These are phyloP conservation scores for Neopestalotiopsis clavispora DNA, from an alignment of 2,329 filamentous ascomycete genomes.

Conservation along the genomic window DNA sequence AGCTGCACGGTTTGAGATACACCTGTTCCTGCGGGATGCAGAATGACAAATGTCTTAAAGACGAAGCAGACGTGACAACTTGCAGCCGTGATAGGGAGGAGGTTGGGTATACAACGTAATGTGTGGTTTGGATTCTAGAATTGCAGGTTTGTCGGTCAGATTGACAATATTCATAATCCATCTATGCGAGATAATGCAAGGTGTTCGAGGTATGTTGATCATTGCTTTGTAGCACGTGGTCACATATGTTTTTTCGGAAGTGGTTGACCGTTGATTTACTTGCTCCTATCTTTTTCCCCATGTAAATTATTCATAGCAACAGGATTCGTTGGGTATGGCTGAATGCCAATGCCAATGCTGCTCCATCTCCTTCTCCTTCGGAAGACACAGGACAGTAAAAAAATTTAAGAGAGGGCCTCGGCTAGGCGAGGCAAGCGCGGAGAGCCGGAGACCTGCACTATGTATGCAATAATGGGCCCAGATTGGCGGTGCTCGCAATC, in stretches of 20 bases:
- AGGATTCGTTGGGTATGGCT: neutral
- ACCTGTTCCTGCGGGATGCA: too few relatives aligned
- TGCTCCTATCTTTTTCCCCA: neutral
- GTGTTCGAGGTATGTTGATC: neutral
- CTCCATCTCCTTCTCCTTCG: neutral
- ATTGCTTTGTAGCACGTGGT: neutral
- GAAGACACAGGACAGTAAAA: neutral
- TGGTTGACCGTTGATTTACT: neutral
- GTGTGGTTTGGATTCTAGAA: too few relatives aligned
- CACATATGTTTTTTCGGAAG: neutral
- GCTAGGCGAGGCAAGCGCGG: slow-evolving; percentile 3
- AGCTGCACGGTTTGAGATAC: too few relatives aligned
- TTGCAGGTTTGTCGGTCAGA: neutral
- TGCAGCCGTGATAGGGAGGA: too few relatives aligned
- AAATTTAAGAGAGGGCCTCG: neutral
- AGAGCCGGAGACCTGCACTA: neutral
- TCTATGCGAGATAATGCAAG: neutral
- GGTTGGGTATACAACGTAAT: too few relatives aligned
- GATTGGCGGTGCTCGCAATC: neutral
- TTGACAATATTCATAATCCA: neutral
- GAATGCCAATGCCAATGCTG: too few relatives aligned
- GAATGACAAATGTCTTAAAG: too few relatives aligned
- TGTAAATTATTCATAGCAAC: neutral
- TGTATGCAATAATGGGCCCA: slow-evolving; percentile 3
- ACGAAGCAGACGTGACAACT: too few relatives aligned